Evolutionary conservation across 352 stramenopile species (phyloP), one percentile per base, ranked within the genome.

Genomic region (Phytophthora hybrid): DNA sequence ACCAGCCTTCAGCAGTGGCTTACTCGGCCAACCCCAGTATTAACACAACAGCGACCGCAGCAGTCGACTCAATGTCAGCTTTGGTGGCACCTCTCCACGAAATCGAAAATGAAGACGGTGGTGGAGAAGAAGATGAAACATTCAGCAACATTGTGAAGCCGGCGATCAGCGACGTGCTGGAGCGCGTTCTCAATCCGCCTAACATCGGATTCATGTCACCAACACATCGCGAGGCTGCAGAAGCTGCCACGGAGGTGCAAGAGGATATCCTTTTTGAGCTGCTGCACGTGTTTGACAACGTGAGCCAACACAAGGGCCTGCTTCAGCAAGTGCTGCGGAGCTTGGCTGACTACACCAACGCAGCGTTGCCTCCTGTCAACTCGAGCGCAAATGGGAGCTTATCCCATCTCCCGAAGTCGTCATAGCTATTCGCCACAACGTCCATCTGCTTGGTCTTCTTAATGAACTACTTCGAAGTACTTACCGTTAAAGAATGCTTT

Each of bases 191-290:
- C 18, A 77, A 85, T 58, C 54, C 57, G 18, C 62, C 65, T 32
- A 79, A 59, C 60, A 54, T 44, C 9, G 71, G 58, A 9, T 70
- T 70, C 53, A 68, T 73, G 70, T 70, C 70, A 21, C 55, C 70
- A 10, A 59, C 63, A 66, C 71, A 79, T 55, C 41, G 59, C 41
- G 59, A 59, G 13, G 69, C 54, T 49, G 57, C 72, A 26, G 72
- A 82, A 32, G 56, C 59, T 66, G 80, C 85, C 13, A 77, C 78
- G 13, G 87, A 93, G 37, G 59, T 74, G 10, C 79, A 81, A 66
- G 87, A 96, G 51, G 87, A 94, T 59, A 62, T 92, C 34, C 70
- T 96, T 3, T 90, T 96, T 51, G 88, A 96, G 54, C 86, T 95
- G 32, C 61, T 96, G 46, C 85, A 94, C 52, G 76, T 82, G 53